Evolutionary conservation across 2,329 filamentous ascomycete species (phyloP), one percentile per base, ranked within the genome.

Genomic region (Lasiodiplodia hormozganensis): DNA sequence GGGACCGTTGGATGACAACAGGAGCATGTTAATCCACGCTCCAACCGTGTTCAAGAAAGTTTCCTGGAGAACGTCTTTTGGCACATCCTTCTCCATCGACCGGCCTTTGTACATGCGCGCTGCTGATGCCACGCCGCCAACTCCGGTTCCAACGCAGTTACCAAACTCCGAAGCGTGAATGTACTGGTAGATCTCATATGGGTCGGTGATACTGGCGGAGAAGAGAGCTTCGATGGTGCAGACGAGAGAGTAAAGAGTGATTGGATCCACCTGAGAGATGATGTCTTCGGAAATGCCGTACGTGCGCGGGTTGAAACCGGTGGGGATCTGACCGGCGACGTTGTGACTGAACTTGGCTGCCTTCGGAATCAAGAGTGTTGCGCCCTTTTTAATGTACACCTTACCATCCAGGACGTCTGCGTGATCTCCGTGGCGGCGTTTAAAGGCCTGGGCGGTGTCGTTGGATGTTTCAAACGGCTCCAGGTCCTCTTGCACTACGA

Each of bases 1-100:
- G 0, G 80, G 78, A 0, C 80, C 81, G 0, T 75, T 69, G 0
- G 77, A 71, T 3, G 70, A 72, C 23, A 80, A 72, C 12, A 82
- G 72, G 12, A 82, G 76, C 80, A 82, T 81, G 60, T 82, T 82
- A 28, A 80, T 69, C 80, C 80, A 82, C 1, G 80, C 79, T 0
- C 70, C 73, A 0, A 71, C 71, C 0, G 80, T 78, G 69, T 80
- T 81, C 43, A 77, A 56, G 69, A 78, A 81, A 0, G 79, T 75
- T 31, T 82, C 80, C 6, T 73, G 71, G 0, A 82, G 69, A 14
- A 78, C 73, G 52, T 82, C 79, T 54, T 71, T 77, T 60, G 78
- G 75, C 0, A 80, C 74, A 0, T 70, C 67, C 6, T 71, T 69
- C 23, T 79, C 78, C 1, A 79, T 68, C 67, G 70, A 79, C 11